Base-by-base conservation (phyloP, 108 stramenopile genomes). In the Epithemia pelagica region DNA sequence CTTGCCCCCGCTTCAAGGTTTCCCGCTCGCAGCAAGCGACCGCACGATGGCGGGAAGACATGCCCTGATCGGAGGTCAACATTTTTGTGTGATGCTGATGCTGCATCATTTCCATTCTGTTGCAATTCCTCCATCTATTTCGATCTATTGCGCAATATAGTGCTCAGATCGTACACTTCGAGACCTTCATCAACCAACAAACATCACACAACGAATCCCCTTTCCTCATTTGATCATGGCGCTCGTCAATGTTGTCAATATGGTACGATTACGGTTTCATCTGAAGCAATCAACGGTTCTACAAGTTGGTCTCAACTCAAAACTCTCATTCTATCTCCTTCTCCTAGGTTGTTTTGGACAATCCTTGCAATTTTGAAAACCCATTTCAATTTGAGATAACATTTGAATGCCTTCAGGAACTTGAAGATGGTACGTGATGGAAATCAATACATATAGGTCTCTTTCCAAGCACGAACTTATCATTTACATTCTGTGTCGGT, bases 361-460 rank as follows among this genome's bases (percentile, higher is more conserved):
- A 99, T 77, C 99, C 99, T 24, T 83, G 92, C 25, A 65, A 67
- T 33, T 97, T 97, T 72, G 69, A 71, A n/a, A 93, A 86, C 67
- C 95, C 96, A 2, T 96, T 99, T 73, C 88, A 94, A 74, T 99
- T 99, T 73, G 96, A 99, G 80, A 95, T 99, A 58, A 98, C 97
- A 18, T 98, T 99, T 73, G 99, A 99, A 77, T 98, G 97, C 72
- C 72, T 95, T 20, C 88, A 91, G 79, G 91, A 88, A 68, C 72
- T 97, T 7, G 75, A 80, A 18, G 77, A 84, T 62, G 90, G 89
- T 60, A 74, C 90, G 63, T 89, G 98, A 89, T 99, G 98, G 99
- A 94, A 95, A 78, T 93, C 98, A 5, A 78, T 95, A 28, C 99
- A 99, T 77, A 98, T 99, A 18, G 97, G 98, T 0, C 31, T 3